Base-by-base conservation (phyloP, 2,329 filamentous ascomycete species). In the Cordyceps militaris region DNA sequence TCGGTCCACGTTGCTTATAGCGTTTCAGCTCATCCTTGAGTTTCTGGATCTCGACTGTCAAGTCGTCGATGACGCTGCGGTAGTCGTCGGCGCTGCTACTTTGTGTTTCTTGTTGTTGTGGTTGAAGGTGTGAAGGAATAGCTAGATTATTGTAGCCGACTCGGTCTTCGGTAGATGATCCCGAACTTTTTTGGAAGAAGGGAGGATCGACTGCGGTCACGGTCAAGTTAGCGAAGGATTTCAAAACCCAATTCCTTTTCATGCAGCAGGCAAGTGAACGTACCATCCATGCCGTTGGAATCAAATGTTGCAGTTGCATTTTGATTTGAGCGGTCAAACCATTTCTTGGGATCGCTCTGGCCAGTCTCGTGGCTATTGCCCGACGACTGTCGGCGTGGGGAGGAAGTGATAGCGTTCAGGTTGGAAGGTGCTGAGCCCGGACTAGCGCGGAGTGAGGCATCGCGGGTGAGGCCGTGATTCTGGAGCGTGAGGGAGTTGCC, bases 21-120 rank as follows among this genome's bases (percentile, higher is more conserved):
- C 82, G 85, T 65, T 82, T 87, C 56, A 95, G 66, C 65, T 85
- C 84, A 63, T 87, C 84, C 72, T 86, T 91, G 60, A 95, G 70
- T 53, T 84, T 86, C 68, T 90, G 89, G 67, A 94, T 95, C 67
- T 91, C 87, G 26, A 96, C 76, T 0, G 90, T 96, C 59, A 96
- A 71, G 67, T 96, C 91, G 65, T 96, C 90, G 49, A 96, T 95
- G 16, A 96, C 89, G 63, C 87, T 87, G 48, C 90, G 80, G 60
- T 85, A 92, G 57, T 92, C 89, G 58, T 89, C 88, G 28, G 82
- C 84, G 52, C 85, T 86, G 66, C 83, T 89, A 66, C 73, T 82
- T 21, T 71, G 81, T 3, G 73, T 72, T 38, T 67, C 59, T 0
- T 66, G 38, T 10, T 16, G 34, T 3, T 32, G 51, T 19, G 23